A percentile compares a stretch with the other conserved stretches of the same genome.
phyloP scores from a whole-genome alignment of 129 eudicot genomes.

The Centaurea solstitialis region DNA sequence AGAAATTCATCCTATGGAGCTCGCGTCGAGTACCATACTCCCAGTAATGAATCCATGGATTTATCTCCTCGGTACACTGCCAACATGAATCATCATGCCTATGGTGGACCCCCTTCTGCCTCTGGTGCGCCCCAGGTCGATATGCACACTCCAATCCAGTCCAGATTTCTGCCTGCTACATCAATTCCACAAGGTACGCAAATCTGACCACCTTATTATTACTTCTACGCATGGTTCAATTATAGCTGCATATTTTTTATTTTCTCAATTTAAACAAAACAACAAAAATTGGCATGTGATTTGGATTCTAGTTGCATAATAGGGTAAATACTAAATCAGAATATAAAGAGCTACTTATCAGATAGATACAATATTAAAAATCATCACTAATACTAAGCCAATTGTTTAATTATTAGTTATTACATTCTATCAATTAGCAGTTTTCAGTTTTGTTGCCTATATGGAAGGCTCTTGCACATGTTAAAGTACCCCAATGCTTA shows the following conservation, averaged over 20 bases:
- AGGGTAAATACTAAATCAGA: not conserved
- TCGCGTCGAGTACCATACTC: not conserved
- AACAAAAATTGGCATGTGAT: not conserved
- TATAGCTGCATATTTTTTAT: not conserved
- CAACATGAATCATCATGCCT: constrained; percentile 10
- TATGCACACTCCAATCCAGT: constrained; percentile 3
- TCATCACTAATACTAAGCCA: not conserved
- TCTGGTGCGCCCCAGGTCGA: constrained; percentile 6
- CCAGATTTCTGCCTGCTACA: constrained; percentile 23
- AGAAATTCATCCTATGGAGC: constrained; percentile 18
- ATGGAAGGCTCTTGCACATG: no score
- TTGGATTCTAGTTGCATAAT: not conserved
- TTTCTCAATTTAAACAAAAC: not conserved
- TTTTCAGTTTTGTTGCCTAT: not conserved
- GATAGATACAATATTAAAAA: not conserved
- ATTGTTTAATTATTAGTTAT: not conserved
- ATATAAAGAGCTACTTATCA: not conserved
- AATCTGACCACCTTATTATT: not conserved
- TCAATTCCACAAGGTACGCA: constrained; percentile 31
- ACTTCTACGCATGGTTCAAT: not conserved
- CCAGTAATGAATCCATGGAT: constrained; percentile 23
- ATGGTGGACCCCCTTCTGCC: constrained; percentile 14
- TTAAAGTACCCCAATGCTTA: no score
- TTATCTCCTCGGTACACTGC: constrained; percentile 29
- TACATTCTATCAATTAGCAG: not conserved